Base-by-base conservation (phyloP, 768 basidiomycete species). In the Clavulina sp. region DNA sequence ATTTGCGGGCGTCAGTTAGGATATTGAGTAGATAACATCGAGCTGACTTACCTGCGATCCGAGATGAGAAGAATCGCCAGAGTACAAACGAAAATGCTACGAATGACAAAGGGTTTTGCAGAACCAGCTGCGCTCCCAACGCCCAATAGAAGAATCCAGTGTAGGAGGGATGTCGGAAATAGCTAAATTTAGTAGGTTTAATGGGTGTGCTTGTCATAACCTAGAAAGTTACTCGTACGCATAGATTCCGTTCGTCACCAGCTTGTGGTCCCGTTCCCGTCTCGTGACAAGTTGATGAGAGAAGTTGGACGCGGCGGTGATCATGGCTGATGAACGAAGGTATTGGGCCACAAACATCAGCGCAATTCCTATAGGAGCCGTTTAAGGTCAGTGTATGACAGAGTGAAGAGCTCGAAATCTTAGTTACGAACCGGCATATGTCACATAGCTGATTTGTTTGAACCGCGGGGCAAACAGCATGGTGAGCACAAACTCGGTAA, bases 101-200 rank as follows among this genome's bases (percentile, higher is more conserved):
- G 56, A 85, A 78, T 13, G 78, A 78, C 16, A 89, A 29, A 0
- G 84, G 76, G 61, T 97, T 99, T 61, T 89, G 89, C 21, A 97
- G 71, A 0, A 88, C 75, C 33, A 97, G 66, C 63, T 99, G 95
- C 0, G 89, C 95, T 2, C 92, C 89, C 26, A 99, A 60, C 0
- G 89, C 91, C 95, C 95, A 97, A 64, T 93, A 97, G 65, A 85
- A 93, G 70, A 96, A 99, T 2, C 92, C 95, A 1, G 86, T 77
- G 59, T 99, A 99, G 0, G 93, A 95, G 7, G 95, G 95, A 65
- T 99, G 95, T 13, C 95, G 78, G 55, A 80, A 81, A 76, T 77
- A 84, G 4, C 86, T 88, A 58, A 24, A 28, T 1, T 13, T 46
- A 13, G 43, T 16, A 9, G 34, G 7, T 38, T 38, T 9, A 19